A percentile compares a stretch with the other conserved stretches of the same genome.
These are phyloP conservation scores for Phyllosticta ampelicida DNA, from an alignment of 2,329 filamentous ascomycete species.

Conservation along the genomic window DNA sequence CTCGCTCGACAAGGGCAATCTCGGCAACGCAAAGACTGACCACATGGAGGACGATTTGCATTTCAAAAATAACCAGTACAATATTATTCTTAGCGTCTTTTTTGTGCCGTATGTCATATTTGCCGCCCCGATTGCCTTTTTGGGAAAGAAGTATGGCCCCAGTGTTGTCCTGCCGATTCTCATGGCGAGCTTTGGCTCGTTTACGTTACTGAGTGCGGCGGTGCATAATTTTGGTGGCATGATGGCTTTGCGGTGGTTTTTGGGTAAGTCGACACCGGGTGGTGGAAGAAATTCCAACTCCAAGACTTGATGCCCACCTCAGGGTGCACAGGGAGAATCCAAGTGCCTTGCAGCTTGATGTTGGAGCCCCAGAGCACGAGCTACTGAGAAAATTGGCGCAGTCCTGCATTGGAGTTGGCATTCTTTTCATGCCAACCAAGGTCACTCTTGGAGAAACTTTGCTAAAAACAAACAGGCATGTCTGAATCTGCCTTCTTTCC, in stretches of 20 bases:
- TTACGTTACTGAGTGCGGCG: conserved; percentile 50
- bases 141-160: conserved; percentile 59
- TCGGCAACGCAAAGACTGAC: conserved; percentile 36
- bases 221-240: conserved; percentile 53
- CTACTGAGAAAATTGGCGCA: too few relatives aligned
- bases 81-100: conserved; percentile 59
- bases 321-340: too few relatives aligned
- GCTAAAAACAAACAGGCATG: conserved; percentile 12
- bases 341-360: not conserved
- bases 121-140: conserved; percentile 53
- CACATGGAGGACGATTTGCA: conserved; percentile 42
- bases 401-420: not conserved
- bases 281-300: not conserved
- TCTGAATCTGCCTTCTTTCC: conserved; percentile 60
- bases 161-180: conserved; percentile 53
- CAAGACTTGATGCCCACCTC: too few relatives aligned
- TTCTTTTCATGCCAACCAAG: not conserved
- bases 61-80: conserved; percentile 55
- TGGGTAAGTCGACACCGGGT: conserved; percentile 34
- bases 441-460: not conserved
- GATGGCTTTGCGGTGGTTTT: conserved; percentile 57
- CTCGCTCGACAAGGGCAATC: conserved; percentile 16
- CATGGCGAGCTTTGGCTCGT: conserved; percentile 57
- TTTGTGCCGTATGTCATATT: conserved; percentile 65
- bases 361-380: too few relatives aligned